These are phyloP conservation scores for Austroboletus novae-zelandiae DNA, from an alignment of 1,284 basidiomycete species.

Conservation along the genomic window DNA sequence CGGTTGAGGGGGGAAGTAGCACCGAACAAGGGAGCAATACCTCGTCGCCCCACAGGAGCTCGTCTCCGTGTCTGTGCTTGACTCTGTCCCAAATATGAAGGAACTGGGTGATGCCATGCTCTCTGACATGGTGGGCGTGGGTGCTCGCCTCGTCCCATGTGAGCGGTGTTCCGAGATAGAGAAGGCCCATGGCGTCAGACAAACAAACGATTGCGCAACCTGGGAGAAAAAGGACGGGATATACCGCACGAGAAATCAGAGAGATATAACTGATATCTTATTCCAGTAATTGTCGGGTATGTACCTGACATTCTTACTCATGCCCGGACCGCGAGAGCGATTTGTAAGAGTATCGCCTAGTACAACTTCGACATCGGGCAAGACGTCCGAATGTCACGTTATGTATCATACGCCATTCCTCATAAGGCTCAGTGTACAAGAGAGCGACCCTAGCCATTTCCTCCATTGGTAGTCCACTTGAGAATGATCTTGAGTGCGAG, in stretches of 20 bases:
- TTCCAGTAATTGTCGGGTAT: background rate
- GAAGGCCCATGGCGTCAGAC: slow-evolving; percentile 74
- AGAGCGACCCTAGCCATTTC: slow-evolving; percentile 46
- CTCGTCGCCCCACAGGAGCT: slow-evolving; percentile 99
- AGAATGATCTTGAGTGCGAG: slow-evolving; percentile 84
- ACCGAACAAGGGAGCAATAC: slow-evolving; percentile 41
- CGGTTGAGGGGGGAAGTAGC: slow-evolving; percentile 1
- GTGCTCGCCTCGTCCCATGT: slow-evolving; percentile 89
- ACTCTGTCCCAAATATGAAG: slow-evolving; percentile 89
- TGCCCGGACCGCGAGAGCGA: slow-evolving; percentile 4
- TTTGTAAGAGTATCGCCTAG: slow-evolving; percentile 17
- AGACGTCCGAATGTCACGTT: background rate
- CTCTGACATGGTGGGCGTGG: slow-evolving; percentile 86
- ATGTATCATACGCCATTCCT: background rate
- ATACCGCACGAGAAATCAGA: background rate
- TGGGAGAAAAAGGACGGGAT: background rate
- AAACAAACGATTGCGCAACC: slow-evolving; percentile 12
- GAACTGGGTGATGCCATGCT: slow-evolving; percentile 95
- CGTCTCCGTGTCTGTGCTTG: slow-evolving; percentile 91
- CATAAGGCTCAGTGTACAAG: background rate
- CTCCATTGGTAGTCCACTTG: slow-evolving; percentile 80
- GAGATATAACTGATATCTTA: slow-evolving; percentile 4
- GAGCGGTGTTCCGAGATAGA: slow-evolving; percentile 93
- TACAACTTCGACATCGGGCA: too few species aligned
- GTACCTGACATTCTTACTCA: slow-evolving; percentile 20